Evolutionary conservation across 1,284 basidiomycete genomes (phyloP).

Genomic region (Naganishia albida): DNA sequence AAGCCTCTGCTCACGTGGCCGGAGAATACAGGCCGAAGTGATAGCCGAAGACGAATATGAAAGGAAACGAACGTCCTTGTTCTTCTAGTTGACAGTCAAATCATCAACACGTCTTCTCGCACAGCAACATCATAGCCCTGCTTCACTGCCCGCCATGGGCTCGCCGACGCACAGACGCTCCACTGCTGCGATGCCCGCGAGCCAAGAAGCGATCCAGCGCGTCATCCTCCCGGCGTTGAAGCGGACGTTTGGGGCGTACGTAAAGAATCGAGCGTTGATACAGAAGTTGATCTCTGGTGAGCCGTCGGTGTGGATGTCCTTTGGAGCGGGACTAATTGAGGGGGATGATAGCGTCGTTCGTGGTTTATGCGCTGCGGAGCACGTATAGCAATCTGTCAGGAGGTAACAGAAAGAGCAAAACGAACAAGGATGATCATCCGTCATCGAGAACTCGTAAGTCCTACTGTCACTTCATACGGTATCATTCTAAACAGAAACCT

Average conservation of each 20-base stretch:
- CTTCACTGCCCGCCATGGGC: slow-evolving; percentile 7
- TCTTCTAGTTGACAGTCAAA: too few relatives aligned
- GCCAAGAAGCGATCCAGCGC: slow-evolving; percentile 21
- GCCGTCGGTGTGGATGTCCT: not conserved
- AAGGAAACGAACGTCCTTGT: too few relatives aligned
- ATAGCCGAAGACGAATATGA: too few relatives aligned
- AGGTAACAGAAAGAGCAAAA: not conserved
- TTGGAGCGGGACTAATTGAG: not conserved
- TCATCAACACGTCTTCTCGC: too few relatives aligned
- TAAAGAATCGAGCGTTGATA: slow-evolving; percentile 7
- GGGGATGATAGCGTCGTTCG: slow-evolving; percentile 11
- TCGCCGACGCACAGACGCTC: not conserved
- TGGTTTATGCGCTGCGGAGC: slow-evolving; percentile 21
- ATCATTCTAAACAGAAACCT: not conserved
- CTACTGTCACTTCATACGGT: not conserved
- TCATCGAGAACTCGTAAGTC: not conserved
- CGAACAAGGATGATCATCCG: not conserved
- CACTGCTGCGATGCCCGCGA: slow-evolving; percentile 16
- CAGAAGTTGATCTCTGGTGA: slow-evolving; percentile 18
- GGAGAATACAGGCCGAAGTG: too few relatives aligned
- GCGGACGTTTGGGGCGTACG: slow-evolving; percentile 13
- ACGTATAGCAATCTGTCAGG: slow-evolving; percentile 27
- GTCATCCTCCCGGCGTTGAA: slow-evolving; percentile 17
- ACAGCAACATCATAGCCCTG: too few relatives aligned
- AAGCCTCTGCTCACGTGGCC: too few relatives aligned